These are phyloP conservation scores for Pythium utonaiense DNA, from an alignment of 352 stramenopile species.

Conservation along the genomic window DNA sequence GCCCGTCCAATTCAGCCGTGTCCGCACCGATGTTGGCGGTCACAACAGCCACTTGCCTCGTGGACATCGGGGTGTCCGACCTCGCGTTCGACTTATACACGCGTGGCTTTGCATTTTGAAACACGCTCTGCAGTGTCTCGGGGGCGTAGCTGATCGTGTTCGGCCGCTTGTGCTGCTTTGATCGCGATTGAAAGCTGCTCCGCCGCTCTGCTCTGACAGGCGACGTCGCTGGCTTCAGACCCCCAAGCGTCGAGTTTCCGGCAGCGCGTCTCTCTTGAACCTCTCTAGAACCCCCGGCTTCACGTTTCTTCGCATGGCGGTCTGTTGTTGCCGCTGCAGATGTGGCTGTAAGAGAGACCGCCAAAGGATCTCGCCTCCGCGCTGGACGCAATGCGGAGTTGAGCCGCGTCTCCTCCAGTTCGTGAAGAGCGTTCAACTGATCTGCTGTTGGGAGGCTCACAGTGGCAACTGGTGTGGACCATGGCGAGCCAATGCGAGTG, in stretches of 20 bases:
- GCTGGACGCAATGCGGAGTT: background rate
- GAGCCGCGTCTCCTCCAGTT: background rate
- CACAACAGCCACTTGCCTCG: slow-evolving; percentile 31
- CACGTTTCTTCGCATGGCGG: background rate
- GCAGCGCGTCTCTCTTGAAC: background rate
- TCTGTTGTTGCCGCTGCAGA: background rate
- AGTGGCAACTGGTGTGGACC: background rate
- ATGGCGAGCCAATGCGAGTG: background rate
- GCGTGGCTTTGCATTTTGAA: slow-evolving; percentile 46
- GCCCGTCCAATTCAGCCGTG: background rate
- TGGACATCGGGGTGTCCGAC: slow-evolving; percentile 3
- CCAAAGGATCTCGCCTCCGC: background rate
- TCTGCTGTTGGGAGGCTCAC: background rate
- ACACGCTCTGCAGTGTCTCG: slow-evolving; percentile 50
- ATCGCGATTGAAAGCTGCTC: background rate
- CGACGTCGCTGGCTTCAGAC: background rate
- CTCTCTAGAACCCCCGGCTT: background rate
- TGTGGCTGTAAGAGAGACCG: background rate
- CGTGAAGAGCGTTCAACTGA: background rate
- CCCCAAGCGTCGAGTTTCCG: background rate
- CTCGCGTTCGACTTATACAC: slow-evolving; percentile 29
- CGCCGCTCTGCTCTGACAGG: background rate
- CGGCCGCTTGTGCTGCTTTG: background rate
- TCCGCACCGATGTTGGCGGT: slow-evolving; percentile 6
- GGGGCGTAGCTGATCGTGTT: slow-evolving; percentile 24